phyloP scores from a whole-genome alignment of 208 protist genomes.

The Leptomonas seymouri region DNA sequence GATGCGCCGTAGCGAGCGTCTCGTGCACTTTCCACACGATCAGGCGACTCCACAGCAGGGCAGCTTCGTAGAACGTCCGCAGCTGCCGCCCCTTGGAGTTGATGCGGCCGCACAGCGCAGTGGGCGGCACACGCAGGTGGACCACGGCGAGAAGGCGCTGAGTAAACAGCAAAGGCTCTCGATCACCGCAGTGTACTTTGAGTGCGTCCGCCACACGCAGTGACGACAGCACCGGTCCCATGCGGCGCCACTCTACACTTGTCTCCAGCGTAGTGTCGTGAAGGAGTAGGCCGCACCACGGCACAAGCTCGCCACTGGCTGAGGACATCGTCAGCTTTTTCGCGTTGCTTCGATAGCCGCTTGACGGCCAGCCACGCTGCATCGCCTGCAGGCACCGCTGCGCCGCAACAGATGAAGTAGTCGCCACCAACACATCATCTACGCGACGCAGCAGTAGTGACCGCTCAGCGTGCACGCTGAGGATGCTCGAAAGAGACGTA shows the following conservation, averaged over 20 bases:
- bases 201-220: slow-evolving; percentile 24
- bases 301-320: slow-evolving; percentile 16
- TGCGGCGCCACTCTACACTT: slow-evolving; percentile 71
- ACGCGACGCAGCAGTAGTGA: slow-evolving; percentile 69
- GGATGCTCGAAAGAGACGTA: slow-evolving; percentile 19
- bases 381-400: slow-evolving; percentile 47
- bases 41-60: slow-evolving; percentile 57
- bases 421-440: slow-evolving; percentile 77
- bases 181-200: slow-evolving; percentile 14
- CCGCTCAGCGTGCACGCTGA: slow-evolving; percentile 45
- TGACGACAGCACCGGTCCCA: slow-evolving; percentile 29
- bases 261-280: slow-evolving; percentile 44
- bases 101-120: slow-evolving; percentile 50
- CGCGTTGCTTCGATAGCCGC: slow-evolving; percentile 51
- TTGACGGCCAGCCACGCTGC: slow-evolving; percentile 48
- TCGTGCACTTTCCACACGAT: slow-evolving; percentile 44
- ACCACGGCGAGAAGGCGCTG: slow-evolving; percentile 52
- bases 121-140: slow-evolving; percentile 48
- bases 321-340: slow-evolving; percentile 13
- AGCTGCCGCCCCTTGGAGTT: slow-evolving; percentile 56
- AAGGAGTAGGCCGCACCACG: slow-evolving; percentile 69
- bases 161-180: slow-evolving; percentile 25
- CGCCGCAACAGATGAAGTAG: slow-evolving; percentile 53
- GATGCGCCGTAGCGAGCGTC: slow-evolving; percentile 11
- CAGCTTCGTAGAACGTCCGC: slow-evolving; percentile 70